These are phyloP conservation scores for Dipodascopsis tothii DNA, from an alignment of 805 yeast species.

Conservation along the genomic window DNA sequence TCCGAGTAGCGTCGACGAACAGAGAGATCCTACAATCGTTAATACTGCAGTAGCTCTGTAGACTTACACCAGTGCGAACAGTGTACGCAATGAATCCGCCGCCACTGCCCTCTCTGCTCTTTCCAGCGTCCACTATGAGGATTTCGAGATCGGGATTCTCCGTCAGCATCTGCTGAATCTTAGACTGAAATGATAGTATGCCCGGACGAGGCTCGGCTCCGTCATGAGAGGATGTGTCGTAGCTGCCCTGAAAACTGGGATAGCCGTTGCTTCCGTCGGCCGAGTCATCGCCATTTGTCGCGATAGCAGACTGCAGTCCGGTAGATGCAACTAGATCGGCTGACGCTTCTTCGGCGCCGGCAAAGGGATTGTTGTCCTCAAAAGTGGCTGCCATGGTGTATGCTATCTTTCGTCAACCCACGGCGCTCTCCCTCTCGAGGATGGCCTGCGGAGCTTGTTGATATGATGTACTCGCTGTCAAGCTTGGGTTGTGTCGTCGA, in stretches of 20 bases:
- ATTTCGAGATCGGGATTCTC: slow-evolving; percentile 32
- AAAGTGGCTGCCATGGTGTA: no score
- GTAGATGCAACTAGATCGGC: slow-evolving; percentile 3
- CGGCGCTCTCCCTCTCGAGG: no score
- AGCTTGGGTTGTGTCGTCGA: no score
- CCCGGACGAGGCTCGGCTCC: background rate
- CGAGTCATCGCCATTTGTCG: slow-evolving; percentile 8
- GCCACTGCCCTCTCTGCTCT: slow-evolving; percentile 69
- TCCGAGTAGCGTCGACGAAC: slow-evolving; percentile 87
- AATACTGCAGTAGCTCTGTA: slow-evolving; percentile 23
- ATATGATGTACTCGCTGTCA: no score
- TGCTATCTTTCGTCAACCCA: no score
- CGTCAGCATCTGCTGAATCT: slow-evolving; percentile 31
- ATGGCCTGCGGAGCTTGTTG: no score
- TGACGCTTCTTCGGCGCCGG: slow-evolving; percentile 27
- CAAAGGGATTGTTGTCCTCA: slow-evolving; percentile 42
- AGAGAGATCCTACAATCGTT: slow-evolving; percentile 29
- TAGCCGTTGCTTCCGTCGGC: slow-evolving; percentile 8
- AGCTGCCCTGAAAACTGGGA: slow-evolving; percentile 20
- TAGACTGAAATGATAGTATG: slow-evolving; percentile 24
- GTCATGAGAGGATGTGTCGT: slow-evolving; percentile 17
- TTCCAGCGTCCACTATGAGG: slow-evolving; percentile 72
- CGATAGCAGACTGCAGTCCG: slow-evolving; percentile 16
- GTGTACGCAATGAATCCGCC: slow-evolving; percentile 79
- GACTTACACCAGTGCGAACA: slow-evolving; percentile 47